Conservation (phyloP, 2,329 filamentous ascomycete genomes). For the Penicillium decumbens region DNA sequence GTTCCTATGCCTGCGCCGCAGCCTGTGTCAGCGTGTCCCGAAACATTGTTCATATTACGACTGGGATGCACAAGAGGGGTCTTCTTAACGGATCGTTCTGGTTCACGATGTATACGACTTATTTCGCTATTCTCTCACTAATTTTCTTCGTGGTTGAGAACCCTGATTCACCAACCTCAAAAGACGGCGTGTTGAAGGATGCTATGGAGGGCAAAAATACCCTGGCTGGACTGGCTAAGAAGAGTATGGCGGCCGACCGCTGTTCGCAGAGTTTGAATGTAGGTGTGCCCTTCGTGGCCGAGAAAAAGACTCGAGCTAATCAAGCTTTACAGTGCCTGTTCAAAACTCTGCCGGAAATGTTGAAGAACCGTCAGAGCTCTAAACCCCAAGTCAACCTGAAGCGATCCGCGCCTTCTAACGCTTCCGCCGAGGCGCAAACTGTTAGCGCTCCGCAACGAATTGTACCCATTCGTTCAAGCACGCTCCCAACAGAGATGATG, state of each 20-base stretch:
- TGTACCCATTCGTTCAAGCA: slow-evolving; percentile 36
- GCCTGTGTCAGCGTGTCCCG: slow-evolving; percentile 62
- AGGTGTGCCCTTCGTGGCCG: slow-evolving; percentile 33
- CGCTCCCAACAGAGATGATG: slow-evolving; percentile 36
- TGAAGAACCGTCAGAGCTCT: slow-evolving; percentile 54
- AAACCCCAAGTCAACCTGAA: slow-evolving; percentile 48
- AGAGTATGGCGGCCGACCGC: slow-evolving; percentile 82
- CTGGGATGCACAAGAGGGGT: slow-evolving; percentile 59
- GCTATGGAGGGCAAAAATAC: slow-evolving; percentile 80
- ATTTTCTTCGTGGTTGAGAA: slow-evolving; percentile 63
- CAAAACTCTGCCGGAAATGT: slow-evolving; percentile 69
- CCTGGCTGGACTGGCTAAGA: slow-evolving; percentile 70
- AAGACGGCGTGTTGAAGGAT: slow-evolving; percentile 74
- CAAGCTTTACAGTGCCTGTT: slow-evolving; percentile 62
- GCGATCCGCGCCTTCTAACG: slow-evolving; percentile 38
- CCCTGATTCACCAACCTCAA: slow-evolving; percentile 55
- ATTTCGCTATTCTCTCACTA: slow-evolving; percentile 61
- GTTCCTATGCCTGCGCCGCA: slow-evolving; percentile 61
- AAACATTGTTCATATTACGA: slow-evolving; percentile 62
- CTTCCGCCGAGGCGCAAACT: slow-evolving; percentile 12
- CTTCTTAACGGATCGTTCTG: slow-evolving; percentile 61
- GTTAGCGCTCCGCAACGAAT: slow-evolving; percentile 17
- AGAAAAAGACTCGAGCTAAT: slow-evolving; percentile 1
- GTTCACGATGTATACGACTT: slow-evolving; percentile 66
- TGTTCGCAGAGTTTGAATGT: slow-evolving; percentile 75